These are phyloP conservation scores for Aureobasidium mangrovei DNA, from an alignment of 2,329 filamentous ascomycete species.

Conservation along the genomic window DNA sequence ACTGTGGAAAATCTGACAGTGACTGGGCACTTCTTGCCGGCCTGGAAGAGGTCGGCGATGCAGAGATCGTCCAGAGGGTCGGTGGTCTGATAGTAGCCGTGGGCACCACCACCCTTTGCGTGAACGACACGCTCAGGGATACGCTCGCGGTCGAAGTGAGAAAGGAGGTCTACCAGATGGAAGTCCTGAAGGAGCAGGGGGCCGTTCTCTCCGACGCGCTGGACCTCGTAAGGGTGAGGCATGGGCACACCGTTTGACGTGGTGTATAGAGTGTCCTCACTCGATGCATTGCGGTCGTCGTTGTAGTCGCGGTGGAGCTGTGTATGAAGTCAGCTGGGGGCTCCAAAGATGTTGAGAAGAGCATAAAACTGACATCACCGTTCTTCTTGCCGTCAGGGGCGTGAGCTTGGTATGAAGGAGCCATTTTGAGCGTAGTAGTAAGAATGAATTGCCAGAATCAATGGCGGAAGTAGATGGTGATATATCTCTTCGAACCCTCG, in stretches of 20 bases:
- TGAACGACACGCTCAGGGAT: conserved; percentile 45
- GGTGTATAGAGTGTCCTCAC: conserved; percentile 43
- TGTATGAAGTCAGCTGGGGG: too few species aligned
- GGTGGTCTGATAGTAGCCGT: conserved; percentile 41
- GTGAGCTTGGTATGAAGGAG: conserved; percentile 20
- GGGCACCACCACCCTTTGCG: conserved; percentile 42
- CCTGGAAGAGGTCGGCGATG: conserved; percentile 41
- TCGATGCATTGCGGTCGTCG: conserved; percentile 36
- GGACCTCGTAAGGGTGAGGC: conserved; percentile 47
- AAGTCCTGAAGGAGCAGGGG: conserved; percentile 49
- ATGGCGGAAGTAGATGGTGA: too few species aligned
- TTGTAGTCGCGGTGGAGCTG: conserved; percentile 33
- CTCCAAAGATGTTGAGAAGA: too few species aligned
- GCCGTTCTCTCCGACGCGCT: conserved; percentile 49
- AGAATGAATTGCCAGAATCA: too few species aligned
- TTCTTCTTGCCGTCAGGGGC: conserved; percentile 25
- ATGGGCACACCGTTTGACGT: conserved; percentile 42
- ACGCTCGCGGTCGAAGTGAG: conserved; percentile 43
- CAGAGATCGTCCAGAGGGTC: conserved; percentile 39
- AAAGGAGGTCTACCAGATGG: conserved; percentile 41
- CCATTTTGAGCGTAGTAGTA: conserved; percentile 16
- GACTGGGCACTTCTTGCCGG: conserved; percentile 61
- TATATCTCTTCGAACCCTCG: too few species aligned
- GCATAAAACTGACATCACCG: conserved; percentile 21
- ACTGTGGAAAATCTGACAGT: conserved; percentile 67